Evolutionary conservation across 2,329 filamentous ascomycete species (phyloP), one percentile per base, ranked within the genome.

Genomic region (Aspergillus ruber): DNA sequence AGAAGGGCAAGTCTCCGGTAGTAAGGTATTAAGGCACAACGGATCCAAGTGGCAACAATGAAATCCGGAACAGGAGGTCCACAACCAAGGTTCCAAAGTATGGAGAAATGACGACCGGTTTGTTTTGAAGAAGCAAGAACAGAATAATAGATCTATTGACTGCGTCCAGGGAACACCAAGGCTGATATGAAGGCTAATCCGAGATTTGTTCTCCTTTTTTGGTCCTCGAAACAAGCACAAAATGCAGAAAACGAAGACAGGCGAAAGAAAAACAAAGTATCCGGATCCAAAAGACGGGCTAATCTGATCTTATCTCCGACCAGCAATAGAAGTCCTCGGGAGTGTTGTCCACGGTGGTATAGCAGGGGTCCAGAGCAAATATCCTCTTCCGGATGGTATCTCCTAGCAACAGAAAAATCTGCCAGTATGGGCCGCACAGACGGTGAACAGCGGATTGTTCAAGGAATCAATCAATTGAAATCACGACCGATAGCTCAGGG

Each of bases 31-130:
- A 52, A 48, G 51, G 10, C 45, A 50, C 50, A 60, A 58, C 52
- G 54, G 56, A 47, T 63, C 57, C 58, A 59, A 60, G 48, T 55
- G 57, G 56, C 56, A 60, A 60, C 55, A 56, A 52, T 50, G 27
- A 52, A 54, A 52, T 53, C 55, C 50, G 44, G 51, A 43, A 39
- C 8, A 18, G 29, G 20, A 25, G 36, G 21, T 49, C 40, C 52
- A 51, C 44, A 52, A 52, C 51, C 52, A 52, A 47, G 20, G 48
- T 51, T 54, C 52, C 53, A 55, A 49, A 49, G 43, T 47, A 50
- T 47, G 48, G 43, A 51, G 45, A 50, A 36, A 45, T 43, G 47
- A 48, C 52, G 29, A 43, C 40, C 42, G 29, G 46, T 44, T 51
- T 49, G 56, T 33, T 50, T 51, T 51, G 50, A 50, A 60, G 47